phyloP scores from a whole-genome alignment of 2,329 filamentous ascomycete species.

The Cryphonectria naterciae region DNA sequence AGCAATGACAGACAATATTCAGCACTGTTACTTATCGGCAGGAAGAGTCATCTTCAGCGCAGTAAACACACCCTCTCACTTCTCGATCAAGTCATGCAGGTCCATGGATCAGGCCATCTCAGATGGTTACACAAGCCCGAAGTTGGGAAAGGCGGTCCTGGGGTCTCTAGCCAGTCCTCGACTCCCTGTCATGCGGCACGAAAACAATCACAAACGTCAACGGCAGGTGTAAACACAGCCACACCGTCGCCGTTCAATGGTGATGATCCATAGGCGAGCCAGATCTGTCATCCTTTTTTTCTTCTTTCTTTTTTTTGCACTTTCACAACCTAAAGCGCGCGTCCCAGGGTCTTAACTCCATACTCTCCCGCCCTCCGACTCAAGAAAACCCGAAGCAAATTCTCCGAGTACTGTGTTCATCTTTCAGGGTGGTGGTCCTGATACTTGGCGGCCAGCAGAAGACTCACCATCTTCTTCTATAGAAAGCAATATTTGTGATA shows the following conservation, averaged over 20 bases:
- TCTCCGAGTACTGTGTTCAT: neutral
- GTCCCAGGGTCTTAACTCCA: neutral
- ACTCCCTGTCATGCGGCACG: neutral
- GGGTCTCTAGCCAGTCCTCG: neutral
- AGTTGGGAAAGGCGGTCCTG: neutral
- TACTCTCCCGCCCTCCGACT: neutral
- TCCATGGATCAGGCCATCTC: neutral
- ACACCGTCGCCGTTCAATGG: neutral
- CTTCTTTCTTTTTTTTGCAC: too few species aligned
- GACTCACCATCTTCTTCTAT: neutral
- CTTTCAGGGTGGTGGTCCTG: neutral
- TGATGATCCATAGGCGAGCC: neutral
- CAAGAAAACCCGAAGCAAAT: neutral
- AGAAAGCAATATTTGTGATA: neutral
- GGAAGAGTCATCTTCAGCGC: slow-evolving; percentile 21
- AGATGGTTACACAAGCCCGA: neutral
- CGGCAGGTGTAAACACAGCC: neutral
- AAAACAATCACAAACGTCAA: neutral
- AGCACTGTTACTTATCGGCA: neutral
- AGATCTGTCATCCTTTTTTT: neutral
- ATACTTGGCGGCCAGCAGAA: neutral
- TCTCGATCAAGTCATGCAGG: neutral
- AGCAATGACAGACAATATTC: neutral
- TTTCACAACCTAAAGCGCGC: neutral
- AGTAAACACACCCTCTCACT: neutral